A percentile compares a stretch with the other conserved stretches of the same genome.
Evolutionary conservation across 75 land plant genomes (phyloP).

Genomic region (Cunninghamia lanceolata): DNA sequence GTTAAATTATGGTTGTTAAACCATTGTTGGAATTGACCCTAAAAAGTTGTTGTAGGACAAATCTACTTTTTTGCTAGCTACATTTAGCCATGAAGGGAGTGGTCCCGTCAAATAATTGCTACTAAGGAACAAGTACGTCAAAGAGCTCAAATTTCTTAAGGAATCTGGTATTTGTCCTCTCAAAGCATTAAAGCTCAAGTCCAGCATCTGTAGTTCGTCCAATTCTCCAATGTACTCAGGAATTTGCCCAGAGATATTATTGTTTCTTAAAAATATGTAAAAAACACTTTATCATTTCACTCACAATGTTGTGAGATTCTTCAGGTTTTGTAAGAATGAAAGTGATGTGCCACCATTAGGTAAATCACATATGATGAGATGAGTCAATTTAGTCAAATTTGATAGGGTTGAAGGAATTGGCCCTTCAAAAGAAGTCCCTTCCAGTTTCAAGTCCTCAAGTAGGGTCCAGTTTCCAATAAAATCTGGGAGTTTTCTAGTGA

Average conservation of each 20-base stretch:
- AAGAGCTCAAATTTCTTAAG: no score
- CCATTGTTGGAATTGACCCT: no score
- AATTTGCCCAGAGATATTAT: constrained; percentile 32
- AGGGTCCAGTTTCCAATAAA: constrained; percentile 40
- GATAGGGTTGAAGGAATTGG: constrained; percentile 51
- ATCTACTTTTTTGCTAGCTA: no score
- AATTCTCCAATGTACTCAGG: constrained; percentile 43
- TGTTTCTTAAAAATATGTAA: constrained; percentile 39
- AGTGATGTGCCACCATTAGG: neutral
- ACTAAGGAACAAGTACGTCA: no score
- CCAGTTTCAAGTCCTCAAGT: constrained; percentile 40
- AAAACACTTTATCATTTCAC: neutral
- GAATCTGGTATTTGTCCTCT: no score
- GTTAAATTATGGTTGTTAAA: no score
- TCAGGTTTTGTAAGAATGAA: neutral
- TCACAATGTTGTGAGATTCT: no score
- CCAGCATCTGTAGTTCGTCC: constrained; percentile 35
- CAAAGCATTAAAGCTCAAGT: no score
- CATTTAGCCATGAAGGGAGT: no score
- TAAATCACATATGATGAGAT: constrained; percentile 13
- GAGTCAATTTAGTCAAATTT: constrained; percentile 27
- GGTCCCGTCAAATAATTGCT: no score
- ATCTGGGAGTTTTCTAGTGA: constrained; percentile 41
- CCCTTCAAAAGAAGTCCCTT: constrained; percentile 42
- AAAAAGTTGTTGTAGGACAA: no score